Conservation (phyloP, 345 rosid species). For the Jatropha curcas region DNA sequence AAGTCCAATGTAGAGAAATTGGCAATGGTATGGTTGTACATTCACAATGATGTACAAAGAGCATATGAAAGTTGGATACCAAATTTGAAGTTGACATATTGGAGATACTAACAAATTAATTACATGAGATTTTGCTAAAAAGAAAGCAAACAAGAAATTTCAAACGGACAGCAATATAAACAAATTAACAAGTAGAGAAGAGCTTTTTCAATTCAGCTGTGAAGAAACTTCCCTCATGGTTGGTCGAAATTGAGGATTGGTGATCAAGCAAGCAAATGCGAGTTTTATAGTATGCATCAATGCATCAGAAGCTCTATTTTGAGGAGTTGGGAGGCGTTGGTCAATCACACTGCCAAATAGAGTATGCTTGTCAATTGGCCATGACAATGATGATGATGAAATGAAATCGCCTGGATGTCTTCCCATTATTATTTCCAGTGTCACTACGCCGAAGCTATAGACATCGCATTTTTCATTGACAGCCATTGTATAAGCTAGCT, state of each 20-base stretch:
- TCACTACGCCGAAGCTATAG: constrained; percentile 16
- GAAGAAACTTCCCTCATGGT: not conserved
- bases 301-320: not conserved
- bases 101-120: too few relatives aligned
- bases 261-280: not conserved
- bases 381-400: not conserved
- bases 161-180: too few relatives aligned
- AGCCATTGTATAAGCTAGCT: constrained; percentile 8
- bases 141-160: too few relatives aligned
- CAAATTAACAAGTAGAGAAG: too few relatives aligned
- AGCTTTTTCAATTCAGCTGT: not conserved
- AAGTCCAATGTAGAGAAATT: too few relatives aligned
- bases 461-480: constrained; percentile 18
- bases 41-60: too few relatives aligned
- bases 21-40: too few relatives aligned
- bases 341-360: constrained; percentile 14
- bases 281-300: not conserved
- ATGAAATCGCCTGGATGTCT: constrained; percentile 16
- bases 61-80: too few relatives aligned
- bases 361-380: not conserved
- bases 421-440: constrained; percentile 14
- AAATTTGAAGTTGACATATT: too few relatives aligned
- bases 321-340: constrained; percentile 8
- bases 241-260: not conserved
- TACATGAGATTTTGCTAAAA: too few relatives aligned